Base-by-base conservation (phyloP, 208 protist species). In the Acanthamoeba royreba region DNA sequence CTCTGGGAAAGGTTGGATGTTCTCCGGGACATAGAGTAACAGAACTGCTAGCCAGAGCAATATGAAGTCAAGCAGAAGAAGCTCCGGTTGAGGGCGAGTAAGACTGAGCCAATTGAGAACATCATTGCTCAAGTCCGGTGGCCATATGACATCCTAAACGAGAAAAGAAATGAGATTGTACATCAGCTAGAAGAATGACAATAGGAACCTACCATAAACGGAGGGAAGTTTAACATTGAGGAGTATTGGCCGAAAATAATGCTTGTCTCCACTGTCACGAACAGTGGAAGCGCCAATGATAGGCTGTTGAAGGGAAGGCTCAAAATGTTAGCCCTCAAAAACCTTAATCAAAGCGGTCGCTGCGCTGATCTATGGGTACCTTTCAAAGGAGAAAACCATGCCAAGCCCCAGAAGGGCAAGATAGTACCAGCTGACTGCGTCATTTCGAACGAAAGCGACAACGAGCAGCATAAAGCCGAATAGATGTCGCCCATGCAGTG, bases 381-480 rank as follows among this genome's bases (percentile, higher is more conserved):
- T 88, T 3, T 25, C 17, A 17, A 25, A 2, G 19, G 55, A 47
- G 42, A 49, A 77, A 55, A 43, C 9, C 38, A 77, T 72, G 86
- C 38, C 25, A 15, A 74, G 53, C 15, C 25, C 86, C 31, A 92
- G 52, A 42, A 92, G 47, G 42, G 1, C 42, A 7, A 92, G 58
- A 42, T 77, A 53, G 55, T 47, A 25, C 49, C 35, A 77, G 58
- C 86, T 92, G 58, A 92, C 15, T 2, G 19, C 2, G 61, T 92
- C 86, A 40, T 77, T 74, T 25, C 86, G 86, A 5, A 77, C 45
- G 35, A 69, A 66, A 25, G 61, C 61, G 25, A 25, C 45, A 9
- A 92, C 25, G 40, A 92, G 86, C 55, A 92, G 86, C 45, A 77
- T 53, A 28, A 92, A 47, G 25, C 55, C 86, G 45, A 92, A 92